Evolutionary conservation across 345 rosid genomes (phyloP), one percentile per base, ranked within the genome.

Genomic region (Salix exigua): DNA sequence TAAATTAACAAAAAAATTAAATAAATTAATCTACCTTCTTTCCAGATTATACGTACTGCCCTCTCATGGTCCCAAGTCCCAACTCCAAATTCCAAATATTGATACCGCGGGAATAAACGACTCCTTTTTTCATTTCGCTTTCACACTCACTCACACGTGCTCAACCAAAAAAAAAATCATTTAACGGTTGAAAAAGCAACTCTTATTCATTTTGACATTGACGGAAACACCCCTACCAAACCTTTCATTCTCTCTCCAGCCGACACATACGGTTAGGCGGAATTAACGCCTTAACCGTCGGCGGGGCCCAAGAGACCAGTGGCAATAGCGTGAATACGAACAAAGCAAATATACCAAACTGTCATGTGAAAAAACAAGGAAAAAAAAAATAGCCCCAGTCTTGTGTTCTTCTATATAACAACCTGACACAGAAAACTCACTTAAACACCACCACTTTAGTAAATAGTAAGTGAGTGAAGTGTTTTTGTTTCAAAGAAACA

Each of bases 231-330:
- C 89, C 88, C 35, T 21, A 1, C 2, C 67, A 4, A 25, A 7
- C 58, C 1, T n/a, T 4, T 3, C 62, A n/a, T n/a, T n/a, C 62
- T 55, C 26, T 55, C 25, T 5, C 46, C 2, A 37, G 50, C 73
- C n/a, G 73, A 30, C 55, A 68, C 64, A 67, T 75, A 70, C 82
- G 73, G 82, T 73, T 73, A 77, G 18, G 89, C 88, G 88, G 88
- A 87, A 81, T 89, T 88, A 82, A 88, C 89, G 90, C 88, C 89
- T 79, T 84, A 88, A 94, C 98, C 68, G 97, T 83, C 91, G 83
- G 83, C 84, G 83, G 95, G 87, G 50, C 94, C 94, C 80, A 25
- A 2, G 13, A 4, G 30, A 75, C 16, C 4, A 82, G 80, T 88
- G 94, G 92, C 87, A 85, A 21, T 42, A 6, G 13, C 61, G 97